A percentile compares a stretch with the other conserved stretches of the same genome.
phyloP scores from a whole-genome alignment of 1,284 basidiomycete genomes.

The Microbotryum violaceum region DNA sequence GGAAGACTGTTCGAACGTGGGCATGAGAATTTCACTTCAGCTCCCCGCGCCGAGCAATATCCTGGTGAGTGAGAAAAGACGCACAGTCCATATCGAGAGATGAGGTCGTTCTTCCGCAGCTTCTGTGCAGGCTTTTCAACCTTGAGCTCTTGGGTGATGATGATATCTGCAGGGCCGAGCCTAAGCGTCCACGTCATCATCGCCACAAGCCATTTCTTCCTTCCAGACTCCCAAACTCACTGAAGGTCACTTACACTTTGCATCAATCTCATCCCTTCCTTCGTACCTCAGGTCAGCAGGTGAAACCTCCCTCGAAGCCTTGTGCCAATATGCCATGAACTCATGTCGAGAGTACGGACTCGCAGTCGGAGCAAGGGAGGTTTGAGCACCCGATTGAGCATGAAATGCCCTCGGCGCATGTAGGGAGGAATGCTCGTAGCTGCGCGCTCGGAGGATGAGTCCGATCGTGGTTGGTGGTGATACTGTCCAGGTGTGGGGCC shows the following conservation, averaged over 20 bases:
- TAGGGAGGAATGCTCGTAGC: too few species aligned
- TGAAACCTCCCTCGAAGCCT: slow-evolving; percentile 11
- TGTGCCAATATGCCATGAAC: slow-evolving; percentile 19
- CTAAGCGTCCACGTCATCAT: neutral
- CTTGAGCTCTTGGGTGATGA: slow-evolving; percentile 63
- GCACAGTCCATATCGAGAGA: slow-evolving; percentile 13
- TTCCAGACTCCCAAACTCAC: neutral
- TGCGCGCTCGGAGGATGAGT: too few species aligned
- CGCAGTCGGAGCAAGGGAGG: too few species aligned
- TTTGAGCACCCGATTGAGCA: too few species aligned
- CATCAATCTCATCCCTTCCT: slow-evolving; percentile 10
- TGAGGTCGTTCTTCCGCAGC: slow-evolving; percentile 37
- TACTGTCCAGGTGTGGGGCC: too few species aligned
- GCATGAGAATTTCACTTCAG: too few species aligned
- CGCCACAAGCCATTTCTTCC: slow-evolving; percentile 34
- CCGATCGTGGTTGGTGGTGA: too few species aligned
- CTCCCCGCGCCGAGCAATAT: too few species aligned
- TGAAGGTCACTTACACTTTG: slow-evolving; percentile 4
- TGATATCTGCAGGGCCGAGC: slow-evolving; percentile 38
- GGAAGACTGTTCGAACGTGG: neutral
- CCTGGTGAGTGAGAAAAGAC: neutral
- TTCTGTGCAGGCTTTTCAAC: slow-evolving; percentile 51
- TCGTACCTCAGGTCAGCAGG: slow-evolving; percentile 14
- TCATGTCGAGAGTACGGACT: slow-evolving; percentile 16
- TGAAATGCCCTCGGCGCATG: too few species aligned